Base-by-base conservation (phyloP, 257 asterid genomes). In the Scutellaria minor region DNA sequence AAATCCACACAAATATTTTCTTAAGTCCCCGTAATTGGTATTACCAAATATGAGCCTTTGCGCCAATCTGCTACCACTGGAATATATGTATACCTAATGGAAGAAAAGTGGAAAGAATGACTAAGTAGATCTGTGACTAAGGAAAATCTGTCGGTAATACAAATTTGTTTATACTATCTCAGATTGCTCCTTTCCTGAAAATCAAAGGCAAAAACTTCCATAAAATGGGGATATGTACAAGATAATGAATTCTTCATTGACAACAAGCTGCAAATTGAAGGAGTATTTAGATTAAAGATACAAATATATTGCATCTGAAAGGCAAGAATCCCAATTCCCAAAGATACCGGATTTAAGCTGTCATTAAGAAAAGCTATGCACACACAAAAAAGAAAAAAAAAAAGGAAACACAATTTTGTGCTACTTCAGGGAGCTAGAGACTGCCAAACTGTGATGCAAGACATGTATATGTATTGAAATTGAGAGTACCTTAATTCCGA, bases 31-130 rank as follows among this genome's bases (percentile, higher is more conserved):
- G 7, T 83, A 79, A 13, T 75, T 84, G 1, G 97, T 92, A 74
- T 92, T 81, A 27, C 98, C 96, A 68, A 95, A 95, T 78, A 95
- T 66, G 81, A 92, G 98, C 81, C 92, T 87, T 79, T 95, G 99
- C 9, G 99, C 98, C 83, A 95, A 83, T 81, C 99, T 85, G 85
- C 99, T 95, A 47, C 99, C 99, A 13, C 99, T 95, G 45, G 98
- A 95, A 82, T 92, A 95, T 81, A 95, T 92, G 80, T 92, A 95
- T 60, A 90, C 97, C 97, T 94, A 79, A 9, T 51, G 12, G 46
- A 63, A 64, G 81, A 67, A 68, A 22, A 24, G 35, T 5, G 47
- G 27, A 24, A 24, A 63, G 57, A 71, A 72, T 7, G 58, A 47
- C 27, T 24, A 1, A 24, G 27, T 24, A 24, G 27, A 24, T 24